Evolutionary conservation across 305 asterid genomes (phyloP), one percentile per base, ranked within the genome.

Genomic region (Solanum hybrid): DNA sequence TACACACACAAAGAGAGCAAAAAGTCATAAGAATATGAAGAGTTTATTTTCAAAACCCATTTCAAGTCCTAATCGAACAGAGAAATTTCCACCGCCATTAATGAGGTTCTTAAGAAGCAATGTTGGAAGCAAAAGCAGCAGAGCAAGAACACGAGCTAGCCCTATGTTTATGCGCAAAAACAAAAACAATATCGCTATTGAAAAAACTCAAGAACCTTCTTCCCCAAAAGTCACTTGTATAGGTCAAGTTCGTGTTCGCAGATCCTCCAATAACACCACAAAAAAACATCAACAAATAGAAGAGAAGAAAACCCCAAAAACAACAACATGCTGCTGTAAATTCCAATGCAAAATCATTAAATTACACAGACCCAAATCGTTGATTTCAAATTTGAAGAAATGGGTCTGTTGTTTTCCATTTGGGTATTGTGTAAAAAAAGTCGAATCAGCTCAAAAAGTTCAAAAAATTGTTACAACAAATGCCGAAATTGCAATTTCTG

Each of bases 141-240:
- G 98, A 64, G 96, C 98, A 7, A 95, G 97, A 11, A 79, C 27
- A 2, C 38, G 72, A 9, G 87, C 87, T 4, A 96, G 97, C 90
- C 99, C 99, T 0, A 88, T 97, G 91, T 97, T 96, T 20, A 90
- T 94, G 37, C 94, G 96, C 87, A 90, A 81, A 9, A 94, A 88
- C 11, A 93, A 91, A 13, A 26, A 24, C 69, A 89, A 78, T 17
- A 80, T 91, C 6, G 84, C 89, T 5, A 90, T 91, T 36, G 95
- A 93, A 87, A 46, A 93, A 4, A 85, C 93, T 0, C 98, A 93
- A 84, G 99, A 96, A 20, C 99, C 99, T 0, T 92, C 98, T 69
- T 97, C 99, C 4, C 99, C 98, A 0, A 97, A 97, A 86, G 99
- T 97, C 91, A 97, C 98, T 69, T 97, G 98, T 91, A 95, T 96